Evolutionary conservation across 176 grass and related monocot species (phyloP).

Genomic region (Zea mays): Zm-B73-REFERENCE-NAM-5.0 NC_050099.1:57131501-57132000

Average conservation of each 20-base stretch:
- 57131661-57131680: slow-evolving; percentile 11
- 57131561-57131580: slow-evolving; percentile 3
- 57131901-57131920: neutral
- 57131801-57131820: slow-evolving; percentile 80
- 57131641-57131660: neutral
- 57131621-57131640: neutral
- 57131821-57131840: slow-evolving; percentile 95
- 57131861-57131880: slow-evolving; percentile 26
- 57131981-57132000: no score
- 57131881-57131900: slow-evolving; percentile 17
- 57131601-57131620: neutral
- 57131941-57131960: neutral
- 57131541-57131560: neutral
- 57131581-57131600: neutral
- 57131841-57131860: slow-evolving; percentile 92
- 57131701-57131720: slow-evolving; percentile 97
- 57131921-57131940: neutral
- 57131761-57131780: slow-evolving; percentile 87
- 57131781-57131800: slow-evolving; percentile 81
- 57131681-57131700: slow-evolving; percentile 51
- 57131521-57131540: neutral
- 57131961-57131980: neutral
- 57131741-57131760: slow-evolving; percentile 78
- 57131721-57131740: slow-evolving; percentile 91
- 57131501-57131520: neutral